Conservation (phyloP, 1,139 yeast species). For the Meyerozyma guilliermondii region DNA sequence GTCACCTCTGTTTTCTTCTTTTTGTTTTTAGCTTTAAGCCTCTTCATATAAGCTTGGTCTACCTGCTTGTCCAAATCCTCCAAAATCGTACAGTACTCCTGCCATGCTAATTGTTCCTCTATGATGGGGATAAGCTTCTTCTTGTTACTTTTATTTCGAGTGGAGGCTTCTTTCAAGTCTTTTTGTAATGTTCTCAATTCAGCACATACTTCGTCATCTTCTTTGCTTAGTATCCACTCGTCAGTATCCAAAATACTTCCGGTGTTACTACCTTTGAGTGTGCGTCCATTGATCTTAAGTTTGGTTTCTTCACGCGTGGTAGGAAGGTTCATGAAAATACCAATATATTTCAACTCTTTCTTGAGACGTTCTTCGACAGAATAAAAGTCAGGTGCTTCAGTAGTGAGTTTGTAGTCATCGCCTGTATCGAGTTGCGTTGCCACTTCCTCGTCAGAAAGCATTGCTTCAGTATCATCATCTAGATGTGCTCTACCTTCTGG, state of each 20-base stretch:
- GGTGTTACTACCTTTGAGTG: slow-evolving; percentile 15
- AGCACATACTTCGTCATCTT: slow-evolving; percentile 91
- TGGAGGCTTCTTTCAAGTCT: slow-evolving; percentile 58
- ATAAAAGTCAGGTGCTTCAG: slow-evolving; percentile 55
- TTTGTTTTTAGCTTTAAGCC: slow-evolving; percentile 77
- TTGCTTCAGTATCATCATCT: slow-evolving; percentile 23
- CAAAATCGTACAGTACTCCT: slow-evolving; percentile 82
- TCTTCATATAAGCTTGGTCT: slow-evolving; percentile 86
- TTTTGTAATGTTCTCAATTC: slow-evolving; percentile 74
- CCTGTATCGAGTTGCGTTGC: slow-evolving; percentile 35
- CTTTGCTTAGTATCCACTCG: slow-evolving; percentile 73
- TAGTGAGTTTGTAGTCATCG: slow-evolving; percentile 30
- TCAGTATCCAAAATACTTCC: slow-evolving; percentile 53
- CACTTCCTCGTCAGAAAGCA: slow-evolving; percentile 17
- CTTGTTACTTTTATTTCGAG: slow-evolving; percentile 64
- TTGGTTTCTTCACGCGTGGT: slow-evolving; percentile 23
- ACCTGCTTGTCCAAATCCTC: slow-evolving; percentile 96
- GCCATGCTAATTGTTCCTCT: slow-evolving; percentile 94
- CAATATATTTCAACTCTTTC: slow-evolving; percentile 84
- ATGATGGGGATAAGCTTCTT: slow-evolving; percentile 62
- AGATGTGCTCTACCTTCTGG: slow-evolving; percentile 31
- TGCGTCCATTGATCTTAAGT: slow-evolving; percentile 18
- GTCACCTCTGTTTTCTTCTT: slow-evolving; percentile 59
- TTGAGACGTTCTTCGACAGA: slow-evolving; percentile 83
- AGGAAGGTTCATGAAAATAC: slow-evolving; percentile 71